Conservation (phyloP, 768 basidiomycete species). For the Russula earlei region DNA sequence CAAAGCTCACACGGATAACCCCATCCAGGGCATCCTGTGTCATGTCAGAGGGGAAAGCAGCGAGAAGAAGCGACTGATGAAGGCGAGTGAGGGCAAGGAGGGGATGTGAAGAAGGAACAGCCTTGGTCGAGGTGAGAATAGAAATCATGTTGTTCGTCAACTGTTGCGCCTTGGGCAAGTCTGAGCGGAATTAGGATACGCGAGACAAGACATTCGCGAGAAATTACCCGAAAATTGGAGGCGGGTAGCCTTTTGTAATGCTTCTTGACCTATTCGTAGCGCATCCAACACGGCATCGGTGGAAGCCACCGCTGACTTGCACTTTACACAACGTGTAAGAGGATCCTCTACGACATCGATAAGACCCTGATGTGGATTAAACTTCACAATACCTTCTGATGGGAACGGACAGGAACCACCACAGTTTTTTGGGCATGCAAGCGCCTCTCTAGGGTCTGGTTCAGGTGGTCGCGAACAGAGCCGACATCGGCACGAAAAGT, state of each 20-base stretch:
- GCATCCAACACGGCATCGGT: constrained; percentile 53
- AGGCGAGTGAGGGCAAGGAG: constrained; percentile 67
- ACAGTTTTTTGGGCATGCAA: constrained; percentile 62
- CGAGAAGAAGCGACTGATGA: constrained; percentile 56
- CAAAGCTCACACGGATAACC: constrained; percentile 47
- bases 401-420: constrained; percentile 55
- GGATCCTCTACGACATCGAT: constrained; percentile 33
- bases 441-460: constrained; percentile 59
- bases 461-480: constrained; percentile 35
- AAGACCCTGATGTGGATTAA: background rate
- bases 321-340: constrained; percentile 44
- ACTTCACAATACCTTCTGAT: constrained; percentile 39
- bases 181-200: background rate
- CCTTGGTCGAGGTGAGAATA: constrained; percentile 46
- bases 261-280: constrained; percentile 61
- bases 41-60: constrained; percentile 32
- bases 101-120: constrained; percentile 66
- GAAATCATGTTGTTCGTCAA: constrained; percentile 59
- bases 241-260: constrained; percentile 56
- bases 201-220: background rate
- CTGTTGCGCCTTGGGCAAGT: constrained; percentile 37
- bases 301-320: constrained; percentile 39
- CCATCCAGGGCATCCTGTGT: constrained; percentile 53
- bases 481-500: constrained; percentile 62
- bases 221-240: constrained; percentile 50